A percentile compares a stretch with the other conserved stretches of the same genome.
Evolutionary conservation across 2,329 filamentous ascomycete genomes (phyloP).

Genomic region (Trichoderma pleuroti): DNA sequence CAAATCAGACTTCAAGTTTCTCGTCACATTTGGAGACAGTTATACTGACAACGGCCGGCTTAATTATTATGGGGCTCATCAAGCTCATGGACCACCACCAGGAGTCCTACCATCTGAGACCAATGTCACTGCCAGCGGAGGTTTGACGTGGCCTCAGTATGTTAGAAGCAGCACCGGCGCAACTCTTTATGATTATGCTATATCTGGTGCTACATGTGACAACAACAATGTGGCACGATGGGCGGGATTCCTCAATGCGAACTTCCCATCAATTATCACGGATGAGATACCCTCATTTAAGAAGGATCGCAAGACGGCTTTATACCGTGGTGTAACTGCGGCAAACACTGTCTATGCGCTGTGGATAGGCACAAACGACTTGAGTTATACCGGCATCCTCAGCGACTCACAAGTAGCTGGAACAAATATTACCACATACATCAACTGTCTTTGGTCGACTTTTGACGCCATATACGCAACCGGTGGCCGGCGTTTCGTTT

Average conservation of each 20-base stretch:
- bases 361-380: conserved; percentile 80
- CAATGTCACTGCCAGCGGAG: conserved; percentile 55
- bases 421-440: conserved; percentile 61
- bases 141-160: conserved; percentile 66
- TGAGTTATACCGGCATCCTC: conserved; percentile 63
- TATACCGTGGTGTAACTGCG: conserved; percentile 42
- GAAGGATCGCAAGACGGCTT: conserved; percentile 44
- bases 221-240: conserved; percentile 61
- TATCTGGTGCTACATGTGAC: conserved; percentile 68
- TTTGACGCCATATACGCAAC: conserved; percentile 61
- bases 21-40: conserved; percentile 71
- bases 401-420: conserved; percentile 58
- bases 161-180: conserved; percentile 58
- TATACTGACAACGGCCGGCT: conserved; percentile 71
- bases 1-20: conserved; percentile 27
- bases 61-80: conserved; percentile 43
- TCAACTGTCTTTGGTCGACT: conserved; percentile 63
- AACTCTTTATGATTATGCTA: conserved; percentile 64
- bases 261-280: conserved; percentile 60
- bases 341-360: conserved; percentile 68
- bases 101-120: neutral
- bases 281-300: conserved; percentile 58
- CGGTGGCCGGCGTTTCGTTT: conserved; percentile 67
- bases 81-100: neutral
- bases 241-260: conserved; percentile 43